Evolutionary conservation across 2,329 filamentous ascomycete species (phyloP), one percentile per base, ranked within the genome.

Genomic region (Fusarium sp.): DNA sequence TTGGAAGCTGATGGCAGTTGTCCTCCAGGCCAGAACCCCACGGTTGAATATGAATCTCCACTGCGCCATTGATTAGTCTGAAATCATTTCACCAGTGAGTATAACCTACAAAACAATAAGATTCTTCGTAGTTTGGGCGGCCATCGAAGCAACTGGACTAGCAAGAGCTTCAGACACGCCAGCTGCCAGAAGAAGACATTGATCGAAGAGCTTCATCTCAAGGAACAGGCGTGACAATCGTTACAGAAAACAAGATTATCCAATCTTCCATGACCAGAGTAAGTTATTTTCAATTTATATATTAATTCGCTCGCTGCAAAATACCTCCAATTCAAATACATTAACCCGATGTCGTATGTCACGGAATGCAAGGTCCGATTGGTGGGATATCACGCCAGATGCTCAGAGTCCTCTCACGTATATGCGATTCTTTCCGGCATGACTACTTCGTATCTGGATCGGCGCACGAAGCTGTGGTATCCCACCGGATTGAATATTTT

Each of bases 11-110:
- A 63, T 10, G 72, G 70, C 1, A 75, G 52, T 12, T 69, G 50
- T 36, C 62, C 69, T 15, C 68, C 72, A 8, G 69, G 62, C 72
- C 72, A 75, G 30, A 75, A 75, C 2, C 72, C 72, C 8, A 72
- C 66, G 1, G 74, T 62, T 5, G 74, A 74, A 30, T 76, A 76
- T 6, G 74, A 76, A 58, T 76, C 74, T 9, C 74, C 74, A 56
- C 70, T 73, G 20, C 2, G 20, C 2, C 3, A 0, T 15, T 24
- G 6, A 24, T 52, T 34, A 52, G 48, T 2, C 13, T 14, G 8
- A 7, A 14, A 6, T 8, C 2, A 9, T 20, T 20, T 17, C 3
- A 20, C 14, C 8, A 20, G 18, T 14, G 13, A 11, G 2, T 8
- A 4, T 18, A 2, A 15, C 68, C 6, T 57, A 73, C 69, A 73